A percentile compares a stretch with the other conserved stretches of the same genome.
Conservation (phyloP, 805 yeast species). For the Hemisphaericaspora nanyangensis region DNA sequence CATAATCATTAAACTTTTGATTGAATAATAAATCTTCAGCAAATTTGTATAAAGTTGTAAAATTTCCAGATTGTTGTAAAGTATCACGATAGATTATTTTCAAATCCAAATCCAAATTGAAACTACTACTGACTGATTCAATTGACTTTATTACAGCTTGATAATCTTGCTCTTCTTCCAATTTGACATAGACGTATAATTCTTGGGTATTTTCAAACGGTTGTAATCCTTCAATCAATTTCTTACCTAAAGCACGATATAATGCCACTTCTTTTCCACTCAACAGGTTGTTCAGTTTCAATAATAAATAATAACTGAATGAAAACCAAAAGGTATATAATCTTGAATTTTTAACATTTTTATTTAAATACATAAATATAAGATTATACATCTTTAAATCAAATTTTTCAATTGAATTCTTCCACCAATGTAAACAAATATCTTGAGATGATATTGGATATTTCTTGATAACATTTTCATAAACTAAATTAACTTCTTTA, state of each 20-base stretch:
- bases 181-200: conserved; percentile 50
- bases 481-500: conserved; percentile 44
- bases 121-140: conserved; percentile 13
- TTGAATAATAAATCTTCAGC: conserved; percentile 41
- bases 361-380: conserved; percentile 40
- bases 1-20: conserved; percentile 66
- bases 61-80: conserved; percentile 38
- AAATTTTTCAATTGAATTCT: conserved; percentile 41
- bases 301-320: conserved; percentile 45
- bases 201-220: conserved; percentile 65
- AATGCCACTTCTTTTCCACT: conserved; percentile 45
- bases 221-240: conserved; percentile 47
- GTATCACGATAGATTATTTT: conserved; percentile 50
- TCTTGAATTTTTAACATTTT: conserved; percentile 23
- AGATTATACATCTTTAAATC: conserved; percentile 54
- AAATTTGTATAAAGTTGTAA: conserved; percentile 41
- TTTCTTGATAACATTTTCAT: conserved; percentile 55
- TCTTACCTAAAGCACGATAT: conserved; percentile 58
- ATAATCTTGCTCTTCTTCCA: conserved; percentile 31
- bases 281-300: conserved; percentile 15
- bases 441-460: conserved; percentile 43
- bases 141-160: conserved; percentile 22
- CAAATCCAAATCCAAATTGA: conserved; percentile 56
- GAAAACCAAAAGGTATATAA: conserved; percentile 51
- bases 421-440: conserved; percentile 55